Percentiles rank a stretch among this genome's conserved stretches.
These are phyloP conservation scores for Solanum medicagineum DNA, from an alignment of 257 asterid genomes.

Conservation along the genomic window DNA sequence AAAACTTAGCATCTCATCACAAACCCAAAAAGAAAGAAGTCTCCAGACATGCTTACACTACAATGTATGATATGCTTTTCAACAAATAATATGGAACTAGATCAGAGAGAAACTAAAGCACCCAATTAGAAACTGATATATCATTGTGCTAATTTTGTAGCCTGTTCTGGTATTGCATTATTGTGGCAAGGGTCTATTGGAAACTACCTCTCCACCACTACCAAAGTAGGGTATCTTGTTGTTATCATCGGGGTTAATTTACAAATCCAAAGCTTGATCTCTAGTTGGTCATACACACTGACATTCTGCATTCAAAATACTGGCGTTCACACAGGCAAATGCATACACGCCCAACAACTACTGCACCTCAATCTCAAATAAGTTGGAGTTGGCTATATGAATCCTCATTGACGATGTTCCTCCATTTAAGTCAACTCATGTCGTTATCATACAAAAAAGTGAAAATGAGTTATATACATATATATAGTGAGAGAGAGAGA, in stretches of 20 bases:
- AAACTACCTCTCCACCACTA: not conserved
- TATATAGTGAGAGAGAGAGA: no score
- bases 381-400: not conserved
- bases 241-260: not conserved
- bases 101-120: not conserved
- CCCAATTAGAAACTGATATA: not conserved
- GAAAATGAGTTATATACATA: not conserved
- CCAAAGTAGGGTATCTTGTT: not conserved
- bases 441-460: not conserved
- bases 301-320: not conserved
- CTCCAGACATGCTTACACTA: not conserved
- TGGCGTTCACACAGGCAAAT: not conserved
- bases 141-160: not conserved
- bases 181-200: not conserved
- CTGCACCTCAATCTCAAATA: not conserved
- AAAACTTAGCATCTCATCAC: not conserved
- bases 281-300: not conserved
- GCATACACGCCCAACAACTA: not conserved
- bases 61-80: not conserved
- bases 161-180: not conserved
- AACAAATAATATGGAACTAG: not conserved
- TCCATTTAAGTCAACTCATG: not conserved
- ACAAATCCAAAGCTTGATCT: not conserved
- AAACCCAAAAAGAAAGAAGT: not conserved
- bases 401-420: not conserved